Evolutionary conservation across 1,139 yeast species (phyloP).

Genomic region (Yamadazyma dushanensis): DNA sequence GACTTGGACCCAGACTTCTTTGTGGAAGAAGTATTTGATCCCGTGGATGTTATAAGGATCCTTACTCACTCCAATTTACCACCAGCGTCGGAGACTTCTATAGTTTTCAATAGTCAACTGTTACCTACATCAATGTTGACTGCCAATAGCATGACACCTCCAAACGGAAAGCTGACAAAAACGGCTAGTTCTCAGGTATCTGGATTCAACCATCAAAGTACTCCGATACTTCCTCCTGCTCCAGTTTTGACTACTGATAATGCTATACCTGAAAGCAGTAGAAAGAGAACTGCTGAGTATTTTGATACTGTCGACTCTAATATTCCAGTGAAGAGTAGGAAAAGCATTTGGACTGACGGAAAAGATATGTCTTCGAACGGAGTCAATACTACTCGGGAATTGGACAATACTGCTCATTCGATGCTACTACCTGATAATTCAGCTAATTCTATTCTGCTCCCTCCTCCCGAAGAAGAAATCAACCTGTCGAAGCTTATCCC

Average conservation of each 20-base stretch:
- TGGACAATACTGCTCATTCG: slow-evolving; percentile 16
- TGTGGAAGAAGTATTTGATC: slow-evolving; percentile 60
- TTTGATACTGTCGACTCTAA: slow-evolving; percentile 29
- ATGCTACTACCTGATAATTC: slow-evolving; percentile 24
- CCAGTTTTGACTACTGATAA: slow-evolving; percentile 21
- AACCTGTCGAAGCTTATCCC: slow-evolving; percentile 26
- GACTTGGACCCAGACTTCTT: slow-evolving; percentile 77
- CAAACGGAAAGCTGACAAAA: not conserved
- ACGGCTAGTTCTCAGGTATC: not conserved
- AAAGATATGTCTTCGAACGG: not conserved
- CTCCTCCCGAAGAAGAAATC: slow-evolving; percentile 28
- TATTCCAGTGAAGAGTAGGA: slow-evolving; percentile 24
- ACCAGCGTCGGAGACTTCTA: slow-evolving; percentile 4
- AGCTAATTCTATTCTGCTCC: slow-evolving; percentile 26
- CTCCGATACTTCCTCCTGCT: slow-evolving; percentile 24
- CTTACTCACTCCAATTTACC: slow-evolving; percentile 42
- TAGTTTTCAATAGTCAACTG: not conserved
- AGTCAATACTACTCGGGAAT: slow-evolving; percentile 4
- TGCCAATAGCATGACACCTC: slow-evolving; percentile 1
- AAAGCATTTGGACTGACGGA: slow-evolving; percentile 3
- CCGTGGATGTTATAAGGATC: slow-evolving; percentile 56
- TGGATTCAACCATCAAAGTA: slow-evolving; percentile 16
- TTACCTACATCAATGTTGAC: not conserved
- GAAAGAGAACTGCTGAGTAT: slow-evolving; percentile 25
- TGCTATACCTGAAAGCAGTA: slow-evolving; percentile 18